These are phyloP conservation scores for Trichoderma hamatum DNA, from an alignment of 2,329 filamentous ascomycete genomes.

Conservation along the genomic window DNA sequence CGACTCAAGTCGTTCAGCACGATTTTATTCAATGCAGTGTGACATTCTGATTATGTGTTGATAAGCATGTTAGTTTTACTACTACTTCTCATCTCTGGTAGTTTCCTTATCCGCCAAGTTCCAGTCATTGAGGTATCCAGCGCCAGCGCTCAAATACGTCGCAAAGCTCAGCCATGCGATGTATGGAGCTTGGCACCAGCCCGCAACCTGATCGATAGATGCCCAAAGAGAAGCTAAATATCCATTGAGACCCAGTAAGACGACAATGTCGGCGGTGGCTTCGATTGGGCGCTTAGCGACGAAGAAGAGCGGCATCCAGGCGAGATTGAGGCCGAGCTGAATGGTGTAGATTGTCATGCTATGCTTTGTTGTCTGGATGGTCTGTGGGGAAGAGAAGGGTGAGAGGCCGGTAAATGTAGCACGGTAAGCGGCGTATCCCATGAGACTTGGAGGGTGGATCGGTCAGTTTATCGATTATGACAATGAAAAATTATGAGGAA, in stretches of 20 bases:
- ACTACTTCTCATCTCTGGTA: conserved; percentile 29
- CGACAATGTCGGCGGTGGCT: conserved; percentile 74
- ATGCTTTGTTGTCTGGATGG: conserved; percentile 62
- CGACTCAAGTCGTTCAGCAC: background rate
- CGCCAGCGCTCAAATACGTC: conserved; percentile 76
- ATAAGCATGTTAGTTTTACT: conserved; percentile 20
- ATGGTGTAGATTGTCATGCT: conserved; percentile 81
- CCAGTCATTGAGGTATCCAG: conserved; percentile 72
- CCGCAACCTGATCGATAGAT: conserved; percentile 70
- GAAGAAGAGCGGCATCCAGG: conserved; percentile 96
- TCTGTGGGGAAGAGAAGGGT: conserved; percentile 56
- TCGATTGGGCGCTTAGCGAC: conserved; percentile 70
- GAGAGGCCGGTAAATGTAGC: conserved; percentile 67
- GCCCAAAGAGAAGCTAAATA: conserved; percentile 79
- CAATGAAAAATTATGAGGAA: background rate
- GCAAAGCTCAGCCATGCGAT: conserved; percentile 85
- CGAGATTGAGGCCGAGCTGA: conserved; percentile 81
- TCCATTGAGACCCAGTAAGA: conserved; percentile 70
- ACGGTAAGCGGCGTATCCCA: conserved; percentile 88
- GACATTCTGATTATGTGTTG: background rate
- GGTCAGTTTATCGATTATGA: background rate
- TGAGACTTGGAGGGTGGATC: conserved; percentile 49
- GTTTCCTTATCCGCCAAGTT: conserved; percentile 49
- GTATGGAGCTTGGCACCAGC: conserved; percentile 78
- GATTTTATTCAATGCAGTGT: background rate